Evolutionary conservation across 805 yeast genomes (phyloP), one percentile per base, ranked within the genome.

Genomic region (Candida gorgasii): DNA sequence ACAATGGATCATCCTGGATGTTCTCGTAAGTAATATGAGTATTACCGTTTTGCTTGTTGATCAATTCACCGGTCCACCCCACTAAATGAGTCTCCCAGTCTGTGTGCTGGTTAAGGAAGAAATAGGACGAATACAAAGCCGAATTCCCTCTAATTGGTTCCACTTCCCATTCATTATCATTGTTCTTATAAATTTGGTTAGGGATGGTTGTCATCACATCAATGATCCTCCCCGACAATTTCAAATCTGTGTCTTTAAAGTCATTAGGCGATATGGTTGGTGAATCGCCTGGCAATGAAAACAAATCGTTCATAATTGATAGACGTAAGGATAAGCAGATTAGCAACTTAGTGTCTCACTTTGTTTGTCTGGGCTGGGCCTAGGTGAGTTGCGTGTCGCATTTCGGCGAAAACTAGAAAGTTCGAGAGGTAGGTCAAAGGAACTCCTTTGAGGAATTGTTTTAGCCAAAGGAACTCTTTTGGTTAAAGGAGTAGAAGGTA

Each of bases 31-130:
- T 20, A 29, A 35, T 31, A 26, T 40, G 30, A 35, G 51, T 54
- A 20, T 47, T 51, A 23, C 50, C 43, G 33, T 50, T 51, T 19
- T 59, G 47, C 43, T 59, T 57, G 51, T 65, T 64, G 30, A 63
- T 62, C 47, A 93, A 71, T 62, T 89, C 98, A 35, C 99, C 99
- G 0, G 97, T 86, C 99, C 99, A 93, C 1, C 89, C 97, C 39
- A 93, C 81, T 39, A 88, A 66, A 51, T 89, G 87, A 35, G 90
- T 83, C 48, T 89, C 95, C 93, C 97, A 92, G 16, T 81, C 77
- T 0, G 90, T 77, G 35, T 80, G 79, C 43, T 77, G 77, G 39
- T 70, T 73, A 40, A 89, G 65, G 55, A 78, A 82, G 46, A 76
- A 73, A 46, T 86, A 77, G 13, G 95, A 80, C 3, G 96, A 82